Conservation (phyloP, 768 basidiomycete genomes). For the Termitomyces sp. region DNA sequence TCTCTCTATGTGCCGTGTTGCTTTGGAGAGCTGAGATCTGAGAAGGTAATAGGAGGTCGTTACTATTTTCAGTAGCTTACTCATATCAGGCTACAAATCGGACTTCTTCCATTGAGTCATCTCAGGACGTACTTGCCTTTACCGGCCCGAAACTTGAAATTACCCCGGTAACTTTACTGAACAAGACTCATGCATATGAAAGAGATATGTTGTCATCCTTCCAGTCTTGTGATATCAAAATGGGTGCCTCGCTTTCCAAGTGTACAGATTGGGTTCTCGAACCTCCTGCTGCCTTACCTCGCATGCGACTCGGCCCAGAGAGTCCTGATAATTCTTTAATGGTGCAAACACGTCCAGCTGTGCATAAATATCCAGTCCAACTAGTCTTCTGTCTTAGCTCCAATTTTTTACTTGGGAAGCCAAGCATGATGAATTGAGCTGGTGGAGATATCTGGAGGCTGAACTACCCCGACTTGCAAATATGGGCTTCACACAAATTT, state of each 20-base stretch:
- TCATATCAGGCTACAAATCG: no score
- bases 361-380: background rate
- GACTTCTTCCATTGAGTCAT: no score
- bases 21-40: no score
- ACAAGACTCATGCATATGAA: no score
- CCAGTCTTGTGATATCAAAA: background rate
- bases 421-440: slow-evolving; percentile 49
- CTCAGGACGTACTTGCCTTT: no score
- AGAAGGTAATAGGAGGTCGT: no score
- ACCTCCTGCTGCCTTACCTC: slow-evolving; percentile 37
- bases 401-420: slow-evolving; percentile 88
- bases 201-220: background rate
- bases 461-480: slow-evolving; percentile 58
- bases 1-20: no score
- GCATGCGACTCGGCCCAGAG: slow-evolving; percentile 58
- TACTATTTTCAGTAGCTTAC: no score
- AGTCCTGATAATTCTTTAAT: slow-evolving; percentile 55
- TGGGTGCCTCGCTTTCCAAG: slow-evolving; percentile 21
- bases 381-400: slow-evolving; percentile 33
- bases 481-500: slow-evolving; percentile 74
- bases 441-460: slow-evolving; percentile 74
- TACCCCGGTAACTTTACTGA: no score
- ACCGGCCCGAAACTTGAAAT: no score
- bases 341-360: slow-evolving; percentile 34
- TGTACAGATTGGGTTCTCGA: slow-evolving; percentile 24